Evolutionary conservation across 169 alveolate species (phyloP), one percentile per base, ranked within the genome.

Genomic region (Plasmodium coatneyi): DNA sequence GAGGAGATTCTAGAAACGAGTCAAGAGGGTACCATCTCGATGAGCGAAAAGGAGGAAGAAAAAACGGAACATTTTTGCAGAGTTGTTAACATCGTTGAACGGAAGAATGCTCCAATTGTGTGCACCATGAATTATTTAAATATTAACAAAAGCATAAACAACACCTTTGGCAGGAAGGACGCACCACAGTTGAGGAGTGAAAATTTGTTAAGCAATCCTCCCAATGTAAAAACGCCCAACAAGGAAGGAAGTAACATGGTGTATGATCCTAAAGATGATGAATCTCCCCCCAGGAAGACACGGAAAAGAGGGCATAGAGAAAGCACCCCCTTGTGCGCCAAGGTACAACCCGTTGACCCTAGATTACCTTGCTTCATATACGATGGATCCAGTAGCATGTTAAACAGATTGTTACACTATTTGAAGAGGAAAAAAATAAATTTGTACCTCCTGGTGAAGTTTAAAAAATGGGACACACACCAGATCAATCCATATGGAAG

Each of bases 401-500:
- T 46, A 78, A 89, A 89, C 19, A 72, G 34, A 12, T 14, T 89
- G 12, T 78, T 89, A 14, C 32, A 39, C 30, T 56, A 89, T 89
- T 34, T 89, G n/a, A 78, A 80, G 71, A 89, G 46, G 39, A 80
- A 89, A 71, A 89, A 89, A 46, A 60, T 56, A 30, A 89, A 78
- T 89, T 60, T 89, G 34, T 89, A 79, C 72, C 76, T 89, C 81
- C 71, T 89, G 19, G 82, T 89, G 49, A 79, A 89, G 34, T 89
- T 78, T 89, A 79, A 80, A 49, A 60, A 78, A 79, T 89, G 94
- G 94, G 90, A 89, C 10, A 25, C 80, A 39, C 81, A 78, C 16
- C 76, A 89, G 81, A 89, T 89, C n/a, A 89, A 89, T 25, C 94
- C 94, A 36, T 32, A 14, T 60, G 94, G 94, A 89, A 80, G 72